Conservation (phyloP, 192 early-diverging fungal species). For the Coemansia sp. region DNA sequence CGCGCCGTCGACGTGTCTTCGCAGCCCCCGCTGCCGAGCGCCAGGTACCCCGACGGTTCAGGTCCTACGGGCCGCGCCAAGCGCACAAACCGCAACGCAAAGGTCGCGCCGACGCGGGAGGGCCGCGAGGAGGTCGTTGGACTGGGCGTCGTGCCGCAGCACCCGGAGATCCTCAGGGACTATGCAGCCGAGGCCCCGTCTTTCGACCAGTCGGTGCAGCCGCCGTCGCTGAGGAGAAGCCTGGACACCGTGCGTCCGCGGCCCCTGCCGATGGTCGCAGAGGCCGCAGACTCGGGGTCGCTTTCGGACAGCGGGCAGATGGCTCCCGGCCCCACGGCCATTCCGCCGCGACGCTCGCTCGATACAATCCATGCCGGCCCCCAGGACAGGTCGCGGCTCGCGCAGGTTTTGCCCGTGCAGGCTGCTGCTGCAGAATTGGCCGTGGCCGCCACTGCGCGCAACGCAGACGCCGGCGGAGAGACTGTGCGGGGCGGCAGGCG, state of each 20-base stretch:
- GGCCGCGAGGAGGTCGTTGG: constrained; percentile 46
- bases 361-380: constrained; percentile 7
- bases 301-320: constrained; percentile 28
- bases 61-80: constrained; percentile 17
- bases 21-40: constrained; percentile 17
- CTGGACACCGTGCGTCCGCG: constrained; percentile 21
- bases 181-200: not conserved
- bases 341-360: constrained; percentile 38
- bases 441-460: not conserved
- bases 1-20: constrained; percentile 2
- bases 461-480: too few relatives aligned
- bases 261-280: constrained; percentile 23
- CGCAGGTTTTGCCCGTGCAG: constrained; percentile 8
- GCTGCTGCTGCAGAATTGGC: not conserved
- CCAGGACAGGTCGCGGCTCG: constrained; percentile 2
- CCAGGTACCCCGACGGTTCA: constrained; percentile 17
- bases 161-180: constrained; percentile 19
- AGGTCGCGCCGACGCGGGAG: constrained; percentile 36
- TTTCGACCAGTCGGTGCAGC: not conserved
- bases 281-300: constrained; percentile 32
- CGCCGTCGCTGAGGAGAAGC: constrained; percentile 13
- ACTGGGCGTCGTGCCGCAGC: constrained; percentile 41
- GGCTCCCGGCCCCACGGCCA: constrained; percentile 13
- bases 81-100: constrained; percentile 37
- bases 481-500: not conserved